These are phyloP conservation scores for Ailanthus altissimus DNA, from an alignment of 345 rosid genomes.

Conservation along the genomic window DNA sequence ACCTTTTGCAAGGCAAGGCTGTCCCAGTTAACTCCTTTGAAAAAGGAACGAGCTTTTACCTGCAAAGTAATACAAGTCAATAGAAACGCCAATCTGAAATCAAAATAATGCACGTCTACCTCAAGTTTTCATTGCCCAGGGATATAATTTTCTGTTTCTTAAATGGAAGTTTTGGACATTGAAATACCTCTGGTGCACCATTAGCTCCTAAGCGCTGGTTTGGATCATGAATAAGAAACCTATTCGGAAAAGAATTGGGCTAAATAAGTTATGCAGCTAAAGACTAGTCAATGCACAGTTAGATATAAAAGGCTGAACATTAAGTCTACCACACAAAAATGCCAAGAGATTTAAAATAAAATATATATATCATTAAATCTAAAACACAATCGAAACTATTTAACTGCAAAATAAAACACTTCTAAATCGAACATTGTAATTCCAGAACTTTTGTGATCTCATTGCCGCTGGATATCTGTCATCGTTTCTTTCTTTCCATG, in stretches of 20 bases:
- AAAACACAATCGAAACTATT: neutral
- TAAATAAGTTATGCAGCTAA: conserved; percentile 16
- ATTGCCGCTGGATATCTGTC: no score
- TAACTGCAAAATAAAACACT: neutral
- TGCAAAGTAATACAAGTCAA: conserved; percentile 31
- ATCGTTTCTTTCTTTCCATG: neutral
- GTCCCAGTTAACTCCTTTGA: conserved; percentile 74
- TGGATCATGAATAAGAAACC: conserved; percentile 73
- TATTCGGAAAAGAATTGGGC: conserved; percentile 25
- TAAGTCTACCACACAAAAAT: neutral
- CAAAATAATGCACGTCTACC: conserved; percentile 2
- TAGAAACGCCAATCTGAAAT: conserved; percentile 15
- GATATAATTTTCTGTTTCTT: conserved; percentile 5
- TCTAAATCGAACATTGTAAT: neutral
- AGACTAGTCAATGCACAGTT: neutral
- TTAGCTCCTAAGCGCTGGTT: conserved; percentile 66
- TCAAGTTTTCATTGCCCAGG: conserved; percentile 7
- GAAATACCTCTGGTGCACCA: conserved; percentile 65
- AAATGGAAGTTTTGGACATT: conserved; percentile 9
- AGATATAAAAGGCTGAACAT: neutral
- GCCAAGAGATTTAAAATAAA: neutral
- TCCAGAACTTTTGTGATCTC: neutral
- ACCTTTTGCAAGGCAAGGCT: conserved; percentile 73
- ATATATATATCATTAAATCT: no score
- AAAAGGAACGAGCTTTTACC: conserved; percentile 74